Base-by-base conservation (phyloP, 2,329 filamentous ascomycete genomes). In the Venturia effusa region DNA sequence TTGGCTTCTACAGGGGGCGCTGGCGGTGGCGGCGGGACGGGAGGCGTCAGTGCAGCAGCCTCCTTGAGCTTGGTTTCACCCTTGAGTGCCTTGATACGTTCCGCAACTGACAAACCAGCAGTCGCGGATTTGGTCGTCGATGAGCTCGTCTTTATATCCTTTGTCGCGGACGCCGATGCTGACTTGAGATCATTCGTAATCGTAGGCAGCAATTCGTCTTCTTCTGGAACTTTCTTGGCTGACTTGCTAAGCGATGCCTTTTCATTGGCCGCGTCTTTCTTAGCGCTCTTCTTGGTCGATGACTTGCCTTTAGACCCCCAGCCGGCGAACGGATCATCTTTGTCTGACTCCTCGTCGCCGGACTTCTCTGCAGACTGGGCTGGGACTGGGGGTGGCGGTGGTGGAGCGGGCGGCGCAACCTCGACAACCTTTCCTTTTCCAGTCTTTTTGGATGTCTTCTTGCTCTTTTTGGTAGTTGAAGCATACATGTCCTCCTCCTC, bases 71-170 rank as follows among this genome's bases (percentile, higher is more conserved):
- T 75, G 63, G 74, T 70, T 54, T 76, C 75, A 64, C 70, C 73
- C 67, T 75, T 71, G 62, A 75, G 68, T 19, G 77, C 71, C 67
- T 76, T 83, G 73, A 84, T 80, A 68, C 79, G 79, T 67, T 85
- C 83, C 19, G 65, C 64, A 64, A 65, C 64, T n/a, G 65, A 65
- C 62, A 68, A 68, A 13, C 67, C 64, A 45, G 76, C 72, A 54
- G 75, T 72, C 68, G 75, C 76, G 67, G 77, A 72, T 68, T 77
- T 77, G 65, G 76, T 73, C 67, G 74, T 74, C 69, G 75, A 73
- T 68, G 73, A 71, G 68, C 74, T 70, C 70, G 78, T 73, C 60
- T 62, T 62, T 62, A 62, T 62, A 62, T 24, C 41, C 13, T 24
- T 62, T 11, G 39, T 61, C 32, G 62, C 30, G 0, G 55, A 64